Evolutionary conservation across 345 rosid species (phyloP), one percentile per base, ranked within the genome.

Genomic region (Eucalyptus sideroxylon): DNA sequence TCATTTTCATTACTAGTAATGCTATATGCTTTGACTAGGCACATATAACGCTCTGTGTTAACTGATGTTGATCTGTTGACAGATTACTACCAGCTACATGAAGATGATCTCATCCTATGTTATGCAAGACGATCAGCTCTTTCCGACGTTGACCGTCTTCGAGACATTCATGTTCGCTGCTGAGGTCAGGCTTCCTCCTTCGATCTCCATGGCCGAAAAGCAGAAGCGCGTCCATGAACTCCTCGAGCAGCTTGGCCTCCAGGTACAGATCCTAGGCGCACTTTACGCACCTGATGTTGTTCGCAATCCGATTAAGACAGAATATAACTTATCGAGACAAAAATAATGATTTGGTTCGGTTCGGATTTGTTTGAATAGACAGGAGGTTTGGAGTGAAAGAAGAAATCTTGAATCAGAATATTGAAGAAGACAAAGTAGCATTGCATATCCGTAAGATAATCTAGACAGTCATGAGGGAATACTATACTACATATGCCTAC

Each of bases 41-140:
- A 56, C 69, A 62, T 21, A 45, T 62, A 17, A 45, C 82, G 24
- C 10, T 56, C 8, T 42, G 67, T 59, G 31, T 16, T 45, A 1
- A 26, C 37, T 40, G 80, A 26, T 47, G 80, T 88, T 37, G 87
- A 67, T 59, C 19, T 27, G 47, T 90, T 55, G 88, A 90, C 92
- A 95, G 97, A 95, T 95, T 11, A 92, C 93, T 31, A 90, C 97
- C 19, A 94, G 96, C 89, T 94, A 95, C 90, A 95, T 97, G 94
- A 95, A 93, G 96, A 95, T 94, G 95, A 90, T 96, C 27, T 96
- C 98, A 4, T 96, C 99, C 34, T 96, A 96, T 40, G 98, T 96
- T 77, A 95, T 97, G 98, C 99, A 97, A 96, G 98, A 97, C 24
- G 98, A 97, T 89, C 97, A 96, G 87, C 95, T 97, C 47, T 97